Evolutionary conservation across 805 yeast genomes (phyloP).

Genomic region (Sugiyamaella marilandica): DNA sequence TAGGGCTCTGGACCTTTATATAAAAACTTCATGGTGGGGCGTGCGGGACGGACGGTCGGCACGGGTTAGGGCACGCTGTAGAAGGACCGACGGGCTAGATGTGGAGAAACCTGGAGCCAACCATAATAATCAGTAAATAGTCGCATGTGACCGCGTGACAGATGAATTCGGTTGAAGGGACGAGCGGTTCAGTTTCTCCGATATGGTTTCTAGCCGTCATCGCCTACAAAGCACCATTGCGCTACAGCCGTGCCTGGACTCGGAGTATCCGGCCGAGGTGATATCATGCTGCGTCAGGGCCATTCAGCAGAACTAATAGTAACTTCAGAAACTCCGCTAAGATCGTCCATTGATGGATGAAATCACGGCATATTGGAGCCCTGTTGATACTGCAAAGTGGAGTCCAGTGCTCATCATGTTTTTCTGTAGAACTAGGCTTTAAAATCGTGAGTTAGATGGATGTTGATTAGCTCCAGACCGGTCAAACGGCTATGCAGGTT

Average conservation of each 20-base stretch:
- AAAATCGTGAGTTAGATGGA: too few relatives aligned
- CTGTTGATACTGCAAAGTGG: too few relatives aligned
- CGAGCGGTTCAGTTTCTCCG: not conserved
- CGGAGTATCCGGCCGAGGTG: slow-evolving; percentile 6
- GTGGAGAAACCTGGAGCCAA: not conserved
- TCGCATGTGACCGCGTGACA: too few relatives aligned
- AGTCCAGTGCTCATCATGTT: too few relatives aligned
- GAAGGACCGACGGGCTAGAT: not conserved
- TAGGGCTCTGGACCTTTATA: not conserved
- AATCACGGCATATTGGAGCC: too few relatives aligned
- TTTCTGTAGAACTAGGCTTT: too few relatives aligned
- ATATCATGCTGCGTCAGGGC: slow-evolving; percentile 1
- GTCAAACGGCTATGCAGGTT: too few relatives aligned
- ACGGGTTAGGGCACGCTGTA: slow-evolving; percentile 1
- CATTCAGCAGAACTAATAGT: too few relatives aligned
- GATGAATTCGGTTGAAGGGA: not conserved
- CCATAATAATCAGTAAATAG: too few relatives aligned
- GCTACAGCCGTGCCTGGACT: not conserved
- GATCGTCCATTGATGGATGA: too few relatives aligned
- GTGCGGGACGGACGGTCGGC: slow-evolving; percentile 4
- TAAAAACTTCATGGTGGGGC: not conserved
- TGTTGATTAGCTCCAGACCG: too few relatives aligned
- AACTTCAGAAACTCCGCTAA: too few relatives aligned
- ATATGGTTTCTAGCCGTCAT: not conserved
- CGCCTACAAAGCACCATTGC: not conserved